phyloP scores from a whole-genome alignment of 1,284 basidiomycete species.

The Ustilago xerochloae region DNA sequence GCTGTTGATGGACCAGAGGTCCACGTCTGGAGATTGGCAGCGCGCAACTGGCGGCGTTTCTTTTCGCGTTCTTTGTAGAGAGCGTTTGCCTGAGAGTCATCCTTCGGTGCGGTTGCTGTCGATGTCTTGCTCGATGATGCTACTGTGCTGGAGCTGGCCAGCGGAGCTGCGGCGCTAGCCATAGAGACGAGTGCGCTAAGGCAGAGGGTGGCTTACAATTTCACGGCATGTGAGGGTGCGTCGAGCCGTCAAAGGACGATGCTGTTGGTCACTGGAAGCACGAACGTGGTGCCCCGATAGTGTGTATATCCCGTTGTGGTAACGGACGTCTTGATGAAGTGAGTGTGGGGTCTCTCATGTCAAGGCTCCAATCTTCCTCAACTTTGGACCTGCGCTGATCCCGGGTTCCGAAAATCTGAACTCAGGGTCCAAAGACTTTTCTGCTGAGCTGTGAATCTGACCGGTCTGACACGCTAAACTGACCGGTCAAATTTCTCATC shows the following conservation, averaged over 20 bases:
- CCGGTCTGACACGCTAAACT: background rate
- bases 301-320: too few species aligned
- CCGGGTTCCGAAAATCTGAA: background rate
- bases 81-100: slow-evolving; percentile 25
- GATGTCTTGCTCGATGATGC: slow-evolving; percentile 5
- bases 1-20: slow-evolving; percentile 28
- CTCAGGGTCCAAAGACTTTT: slow-evolving; percentile 6
- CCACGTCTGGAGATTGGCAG: slow-evolving; percentile 51
- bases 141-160: slow-evolving; percentile 9
- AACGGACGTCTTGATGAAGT: background rate
- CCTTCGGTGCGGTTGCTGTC: slow-evolving; percentile 18
- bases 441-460: background rate
- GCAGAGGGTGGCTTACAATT: background rate
- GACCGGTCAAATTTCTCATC: background rate
- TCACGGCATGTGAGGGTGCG: slow-evolving; percentile 4
- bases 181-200: slow-evolving; percentile 8
- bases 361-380: background rate
- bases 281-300: too few species aligned
- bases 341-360: background rate
- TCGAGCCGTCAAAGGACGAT: background rate
- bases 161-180: slow-evolving; percentile 10
- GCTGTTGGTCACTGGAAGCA: too few species aligned
- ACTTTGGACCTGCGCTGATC: background rate
- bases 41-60: slow-evolving; percentile 47
- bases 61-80: slow-evolving; percentile 53